These are phyloP conservation scores for Coniochaeta sp. DNA, from an alignment of 2,329 filamentous ascomycete species.

Conservation along the genomic window DNA sequence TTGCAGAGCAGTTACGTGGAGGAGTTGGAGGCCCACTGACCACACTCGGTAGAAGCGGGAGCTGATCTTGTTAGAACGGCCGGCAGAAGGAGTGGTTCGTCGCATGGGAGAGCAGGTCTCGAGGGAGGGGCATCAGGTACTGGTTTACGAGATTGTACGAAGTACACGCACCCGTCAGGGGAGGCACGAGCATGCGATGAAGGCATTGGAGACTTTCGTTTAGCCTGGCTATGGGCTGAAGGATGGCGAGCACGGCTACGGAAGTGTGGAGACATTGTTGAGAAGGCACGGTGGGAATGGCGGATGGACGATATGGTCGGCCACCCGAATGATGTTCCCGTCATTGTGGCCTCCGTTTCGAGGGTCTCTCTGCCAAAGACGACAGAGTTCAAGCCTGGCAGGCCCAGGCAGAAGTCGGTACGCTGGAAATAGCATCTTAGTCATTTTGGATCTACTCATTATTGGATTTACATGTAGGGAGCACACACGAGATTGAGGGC, in stretches of 20 bases:
- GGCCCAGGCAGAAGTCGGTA: conserved; percentile 6
- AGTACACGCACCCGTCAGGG: not conserved
- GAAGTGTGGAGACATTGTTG: conserved; percentile 23
- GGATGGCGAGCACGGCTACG: conserved; percentile 28
- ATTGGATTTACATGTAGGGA: too few species aligned
- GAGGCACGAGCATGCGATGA: conserved; percentile 8
- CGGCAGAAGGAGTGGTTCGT: too few species aligned
- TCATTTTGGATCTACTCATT: not conserved
- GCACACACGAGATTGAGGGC: too few species aligned
- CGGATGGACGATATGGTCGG: conserved; percentile 12
- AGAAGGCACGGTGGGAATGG: conserved; percentile 25
- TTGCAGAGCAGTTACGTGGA: conserved; percentile 10
- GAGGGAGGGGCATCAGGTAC: conserved; percentile 8
- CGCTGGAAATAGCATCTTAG: conserved; percentile 5
- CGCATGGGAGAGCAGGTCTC: not conserved
- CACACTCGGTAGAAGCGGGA: conserved; percentile 26
- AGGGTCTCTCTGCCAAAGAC: conserved; percentile 8
- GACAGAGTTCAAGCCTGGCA: not conserved
- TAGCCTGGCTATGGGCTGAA: conserved; percentile 29
- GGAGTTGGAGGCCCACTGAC: conserved; percentile 22
- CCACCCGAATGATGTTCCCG: conserved; percentile 6
- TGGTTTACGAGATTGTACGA: not conserved
- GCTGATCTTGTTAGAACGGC: not conserved
- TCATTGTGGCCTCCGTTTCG: conserved; percentile 9
- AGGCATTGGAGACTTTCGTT: conserved; percentile 19